These are phyloP conservation scores for Aureobasidium sp. DNA, from an alignment of 2,329 filamentous ascomycete species.

Conservation along the genomic window DNA sequence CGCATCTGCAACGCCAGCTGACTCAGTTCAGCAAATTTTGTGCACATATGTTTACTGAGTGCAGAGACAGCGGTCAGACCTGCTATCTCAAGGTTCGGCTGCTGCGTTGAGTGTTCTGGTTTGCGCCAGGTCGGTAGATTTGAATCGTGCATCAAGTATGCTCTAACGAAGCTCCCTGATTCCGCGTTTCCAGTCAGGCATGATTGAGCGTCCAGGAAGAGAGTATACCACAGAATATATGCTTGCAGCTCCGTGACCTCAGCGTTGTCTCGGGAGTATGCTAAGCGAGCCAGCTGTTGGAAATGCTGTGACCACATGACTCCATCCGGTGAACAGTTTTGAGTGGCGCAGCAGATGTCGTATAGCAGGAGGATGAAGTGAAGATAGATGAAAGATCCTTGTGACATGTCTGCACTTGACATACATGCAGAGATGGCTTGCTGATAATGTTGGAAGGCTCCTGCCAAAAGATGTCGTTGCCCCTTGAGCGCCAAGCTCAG, in stretches of 20 bases:
- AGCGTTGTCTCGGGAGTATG: neutral
- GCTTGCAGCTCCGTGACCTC: slow-evolving; percentile 25
- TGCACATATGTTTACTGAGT: neutral
- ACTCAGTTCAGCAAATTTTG: neutral
- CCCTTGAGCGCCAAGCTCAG: slow-evolving; percentile 37
- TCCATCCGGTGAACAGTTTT: slow-evolving; percentile 20
- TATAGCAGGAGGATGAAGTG: slow-evolving; percentile 50
- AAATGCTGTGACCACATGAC: slow-evolving; percentile 48
- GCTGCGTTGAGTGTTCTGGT: neutral
- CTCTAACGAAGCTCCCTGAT: slow-evolving; percentile 6
- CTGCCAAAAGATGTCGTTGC: slow-evolving; percentile 27
- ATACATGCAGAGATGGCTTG: slow-evolving; percentile 33
- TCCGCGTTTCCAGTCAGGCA: slow-evolving; percentile 9
- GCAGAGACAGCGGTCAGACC: neutral
- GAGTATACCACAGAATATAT: slow-evolving; percentile 47
- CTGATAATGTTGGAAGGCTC: slow-evolving; percentile 47
- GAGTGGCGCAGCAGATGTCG: slow-evolving; percentile 34
- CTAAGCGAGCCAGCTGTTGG: slow-evolving; percentile 41
- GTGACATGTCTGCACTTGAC: slow-evolving; percentile 39
- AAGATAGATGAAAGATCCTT: slow-evolving; percentile 46
- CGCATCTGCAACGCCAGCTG: slow-evolving; percentile 1
- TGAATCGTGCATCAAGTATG: slow-evolving; percentile 6
- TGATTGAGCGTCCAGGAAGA: slow-evolving; percentile 37
- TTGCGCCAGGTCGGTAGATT: neutral
- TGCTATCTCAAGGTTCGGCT: neutral